Base-by-base conservation (phyloP, 2,329 filamentous ascomycete genomes). In the Bipolaris bicolor region DNA sequence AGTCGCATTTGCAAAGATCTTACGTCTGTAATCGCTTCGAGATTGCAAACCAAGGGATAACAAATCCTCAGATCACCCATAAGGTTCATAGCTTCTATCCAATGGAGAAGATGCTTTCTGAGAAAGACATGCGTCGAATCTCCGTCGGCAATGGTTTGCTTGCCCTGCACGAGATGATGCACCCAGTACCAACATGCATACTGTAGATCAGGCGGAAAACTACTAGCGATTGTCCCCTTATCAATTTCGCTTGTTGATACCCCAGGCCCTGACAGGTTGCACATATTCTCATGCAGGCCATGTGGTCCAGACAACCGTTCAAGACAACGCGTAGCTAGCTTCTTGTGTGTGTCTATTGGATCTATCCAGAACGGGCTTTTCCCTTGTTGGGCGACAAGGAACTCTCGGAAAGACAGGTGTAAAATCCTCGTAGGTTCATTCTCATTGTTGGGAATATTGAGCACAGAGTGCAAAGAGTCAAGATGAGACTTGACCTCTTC, bases 21-120 rank as follows among this genome's bases (percentile, higher is more conserved):
- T 63, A 68, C 62, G 6, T 10, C 20, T 26, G 26, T 31, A 55
- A 62, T 52, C 36, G 43, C 37, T 20, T 59, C 39, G n/a, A 69
- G 58, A 7, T 26, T 7, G 6, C 6, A 36, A 60, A 7, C 52
- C 36, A 66, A 53, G 9, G 59, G 18, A 3, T 74, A 46, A 1
- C 64, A 75, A 53, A 64, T 44, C 7, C 61, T 58, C 6, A 73
- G 33, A 36, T 62, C 57, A 9, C 51, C 44, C 15, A 77, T 57
- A 4, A 79, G 69, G 44, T 77, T 76, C 2, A 81, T 68, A 31
- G 76, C 74, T 54, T 82, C 79, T 2, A 83, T 64, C 79, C 78
- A 82, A 50, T 81, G 66, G 3, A 81, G 76, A 49, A 81, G 68
- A 24, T 80, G 74, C 13, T 58, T 9, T 11, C 66, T 56, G 4